A percentile compares a stretch with the other conserved stretches of the same genome.
These are phyloP conservation scores for Flaveria ramosissima DNA, from an alignment of 129 eudicot genomes.

Conservation along the genomic window DNA sequence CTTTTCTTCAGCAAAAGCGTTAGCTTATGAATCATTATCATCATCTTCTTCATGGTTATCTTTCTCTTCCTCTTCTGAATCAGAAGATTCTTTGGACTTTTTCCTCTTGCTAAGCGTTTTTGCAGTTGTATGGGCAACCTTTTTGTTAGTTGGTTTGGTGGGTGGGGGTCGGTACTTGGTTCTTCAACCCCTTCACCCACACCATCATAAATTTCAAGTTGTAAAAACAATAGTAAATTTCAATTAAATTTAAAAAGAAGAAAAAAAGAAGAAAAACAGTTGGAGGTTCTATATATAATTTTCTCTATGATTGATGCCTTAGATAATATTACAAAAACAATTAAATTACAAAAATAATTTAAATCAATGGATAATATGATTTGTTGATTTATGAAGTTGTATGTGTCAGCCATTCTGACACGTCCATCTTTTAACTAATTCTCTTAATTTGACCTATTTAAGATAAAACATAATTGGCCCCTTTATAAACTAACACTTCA, in stretches of 20 bases:
- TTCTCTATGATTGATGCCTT: too few species aligned
- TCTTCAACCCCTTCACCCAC: constrained; percentile 59
- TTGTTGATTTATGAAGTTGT: too few species aligned
- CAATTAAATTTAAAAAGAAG: too few species aligned
- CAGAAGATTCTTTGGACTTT: constrained; percentile 58
- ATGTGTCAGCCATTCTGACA: too few species aligned
- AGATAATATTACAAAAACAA: too few species aligned
- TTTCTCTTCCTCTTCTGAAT: constrained; percentile 52
- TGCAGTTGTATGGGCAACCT: constrained; percentile 9
- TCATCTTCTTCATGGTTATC: constrained; percentile 42
- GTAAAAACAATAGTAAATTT: neutral
- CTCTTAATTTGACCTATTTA: neutral
- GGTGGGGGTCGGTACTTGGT: constrained; percentile 29
- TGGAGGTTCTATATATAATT: neutral
- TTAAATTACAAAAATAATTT: too few species aligned
- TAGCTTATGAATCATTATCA: constrained; percentile 49
- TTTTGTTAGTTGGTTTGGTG: constrained; percentile 47
- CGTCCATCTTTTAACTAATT: neutral
- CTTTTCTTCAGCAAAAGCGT: constrained; percentile 48
- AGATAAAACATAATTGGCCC: too few species aligned
- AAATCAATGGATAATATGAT: too few species aligned
- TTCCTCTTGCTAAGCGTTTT: constrained; percentile 67
- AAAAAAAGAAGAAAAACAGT: neutral
- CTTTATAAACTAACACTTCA: neutral
- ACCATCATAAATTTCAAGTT: constrained; percentile 90